phyloP scores from a whole-genome alignment of 202 grass and related monocot genomes.

The Eragrostis tef region DNA sequence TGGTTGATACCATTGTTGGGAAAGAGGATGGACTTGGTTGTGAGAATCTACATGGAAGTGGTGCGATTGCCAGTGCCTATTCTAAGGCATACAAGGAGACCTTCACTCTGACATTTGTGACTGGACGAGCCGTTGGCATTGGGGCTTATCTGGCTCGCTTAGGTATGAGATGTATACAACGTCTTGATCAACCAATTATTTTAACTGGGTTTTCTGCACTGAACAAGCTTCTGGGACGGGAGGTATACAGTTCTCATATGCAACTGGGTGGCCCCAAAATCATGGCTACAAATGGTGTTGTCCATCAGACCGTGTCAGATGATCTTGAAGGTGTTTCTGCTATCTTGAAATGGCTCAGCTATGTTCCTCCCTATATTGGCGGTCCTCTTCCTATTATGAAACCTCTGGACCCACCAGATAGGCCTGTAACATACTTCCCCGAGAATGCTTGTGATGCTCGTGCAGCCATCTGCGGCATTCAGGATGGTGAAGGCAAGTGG shows the following conservation, averaged over 20 bases:
- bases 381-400: constrained; percentile 90
- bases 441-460: constrained; percentile 96
- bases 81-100: constrained; percentile 93
- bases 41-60: constrained; percentile 93
- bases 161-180: constrained; percentile 97
- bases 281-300: constrained; percentile 98
- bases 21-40: constrained; percentile 92
- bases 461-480: constrained; percentile 78
- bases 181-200: constrained; percentile 96
- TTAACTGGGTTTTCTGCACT: constrained; percentile 88
- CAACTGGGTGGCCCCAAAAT: constrained; percentile 98
- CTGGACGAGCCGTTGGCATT: constrained; percentile 91
- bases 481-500: constrained; percentile 72
- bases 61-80: constrained; percentile 91
- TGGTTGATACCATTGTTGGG: constrained; percentile 91
- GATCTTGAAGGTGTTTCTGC: constrained; percentile 96
- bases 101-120: constrained; percentile 97
- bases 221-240: constrained; percentile 95
- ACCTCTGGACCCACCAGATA: constrained; percentile 86
- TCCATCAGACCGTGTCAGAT: constrained; percentile 92
- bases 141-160: constrained; percentile 97
- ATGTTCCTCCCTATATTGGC: constrained; percentile 87
- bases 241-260: constrained; percentile 99
- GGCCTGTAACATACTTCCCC: constrained; percentile 74
- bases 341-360: constrained; percentile 96